phyloP scores from a whole-genome alignment of 169 alveolate genomes.

The Cryptosporidium canis region DNA sequence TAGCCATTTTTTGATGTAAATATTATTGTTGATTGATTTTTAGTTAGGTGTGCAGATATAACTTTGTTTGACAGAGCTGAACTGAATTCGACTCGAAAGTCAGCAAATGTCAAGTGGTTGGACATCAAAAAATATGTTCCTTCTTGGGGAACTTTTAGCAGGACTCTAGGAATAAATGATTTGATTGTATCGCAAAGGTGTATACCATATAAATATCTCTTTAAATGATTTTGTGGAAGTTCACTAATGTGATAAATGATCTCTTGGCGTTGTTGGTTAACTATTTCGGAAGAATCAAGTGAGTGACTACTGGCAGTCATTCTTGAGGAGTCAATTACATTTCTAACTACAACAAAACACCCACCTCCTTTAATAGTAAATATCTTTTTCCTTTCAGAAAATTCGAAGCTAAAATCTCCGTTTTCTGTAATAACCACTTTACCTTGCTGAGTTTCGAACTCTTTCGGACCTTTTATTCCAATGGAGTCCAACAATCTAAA shows the following conservation, averaged over 20 bases:
- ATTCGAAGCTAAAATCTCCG: conserved; percentile 69
- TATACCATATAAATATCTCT: conserved; percentile 30
- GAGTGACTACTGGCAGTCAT: not conserved
- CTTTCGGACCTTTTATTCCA: conserved; percentile 60
- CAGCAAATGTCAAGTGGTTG: conserved; percentile 13
- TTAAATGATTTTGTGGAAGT: conserved; percentile 2
- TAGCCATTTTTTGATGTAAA: not conserved
- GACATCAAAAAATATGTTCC: conserved; percentile 60
- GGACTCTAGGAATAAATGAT: conserved; percentile 35
- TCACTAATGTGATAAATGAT: conserved; percentile 18
- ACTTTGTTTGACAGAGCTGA: not conserved
- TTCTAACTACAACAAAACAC: conserved; percentile 19
- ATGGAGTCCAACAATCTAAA: conserved; percentile 30
- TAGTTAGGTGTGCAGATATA: not conserved
- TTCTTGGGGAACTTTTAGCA: conserved; percentile 21
- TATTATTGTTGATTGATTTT: not conserved
- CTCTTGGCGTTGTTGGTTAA: not conserved
- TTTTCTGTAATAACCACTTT: conserved; percentile 11
- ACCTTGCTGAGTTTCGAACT: conserved; percentile 36
- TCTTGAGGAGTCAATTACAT: not conserved
- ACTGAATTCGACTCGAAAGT: conserved; percentile 26
- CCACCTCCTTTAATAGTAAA: conserved; percentile 67
- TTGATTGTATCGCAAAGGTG: conserved; percentile 48
- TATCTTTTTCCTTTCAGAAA: not conserved
- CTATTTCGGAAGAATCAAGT: not conserved